Conservation (phyloP, 768 basidiomycete genomes). For the Collybia sp. region DNA sequence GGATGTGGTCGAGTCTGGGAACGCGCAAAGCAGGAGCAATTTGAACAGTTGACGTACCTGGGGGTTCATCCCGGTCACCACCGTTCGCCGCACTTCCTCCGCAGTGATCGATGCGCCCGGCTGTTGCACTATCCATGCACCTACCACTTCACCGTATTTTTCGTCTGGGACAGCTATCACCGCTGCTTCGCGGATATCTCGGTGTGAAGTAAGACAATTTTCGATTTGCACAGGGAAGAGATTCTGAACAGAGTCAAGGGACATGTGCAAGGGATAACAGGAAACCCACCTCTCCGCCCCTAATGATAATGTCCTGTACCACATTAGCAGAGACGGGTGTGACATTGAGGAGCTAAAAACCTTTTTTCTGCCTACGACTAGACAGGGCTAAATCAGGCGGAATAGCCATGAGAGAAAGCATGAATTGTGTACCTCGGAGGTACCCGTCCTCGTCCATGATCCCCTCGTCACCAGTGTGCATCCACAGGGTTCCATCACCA, state of each 20-base stretch:
- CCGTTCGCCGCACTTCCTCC: slow-evolving; percentile 50
- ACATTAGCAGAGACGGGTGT: neutral
- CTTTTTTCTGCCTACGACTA: slow-evolving; percentile 80
- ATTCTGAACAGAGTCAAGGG: slow-evolving; percentile 40
- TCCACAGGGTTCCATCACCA: slow-evolving; percentile 62
- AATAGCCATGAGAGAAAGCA: neutral
- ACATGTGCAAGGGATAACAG: neutral
- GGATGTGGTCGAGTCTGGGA: slow-evolving; percentile 3
- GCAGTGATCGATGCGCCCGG: slow-evolving; percentile 33
- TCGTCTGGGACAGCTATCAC: slow-evolving; percentile 67
- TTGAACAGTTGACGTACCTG: slow-evolving; percentile 43
- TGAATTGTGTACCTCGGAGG: slow-evolving; percentile 47
- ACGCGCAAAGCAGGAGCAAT: neutral
- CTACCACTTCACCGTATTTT: slow-evolving; percentile 74
- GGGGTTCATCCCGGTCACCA: slow-evolving; percentile 65
- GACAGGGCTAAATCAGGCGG: neutral
- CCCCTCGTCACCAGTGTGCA: slow-evolving; percentile 81
- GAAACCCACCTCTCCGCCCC: slow-evolving; percentile 68
- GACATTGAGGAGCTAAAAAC: slow-evolving; percentile 21
- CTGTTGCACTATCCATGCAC: slow-evolving; percentile 69
- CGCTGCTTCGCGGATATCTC: slow-evolving; percentile 64
- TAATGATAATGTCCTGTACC: slow-evolving; percentile 73
- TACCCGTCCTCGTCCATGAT: slow-evolving; percentile 83
- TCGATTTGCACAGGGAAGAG: slow-evolving; percentile 85
- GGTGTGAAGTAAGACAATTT: slow-evolving; percentile 56